Percentiles rank a stretch among this genome's conserved stretches.
phyloP scores from a whole-genome alignment of 139 green algal genomes.

The Chloropicon primus region DNA sequence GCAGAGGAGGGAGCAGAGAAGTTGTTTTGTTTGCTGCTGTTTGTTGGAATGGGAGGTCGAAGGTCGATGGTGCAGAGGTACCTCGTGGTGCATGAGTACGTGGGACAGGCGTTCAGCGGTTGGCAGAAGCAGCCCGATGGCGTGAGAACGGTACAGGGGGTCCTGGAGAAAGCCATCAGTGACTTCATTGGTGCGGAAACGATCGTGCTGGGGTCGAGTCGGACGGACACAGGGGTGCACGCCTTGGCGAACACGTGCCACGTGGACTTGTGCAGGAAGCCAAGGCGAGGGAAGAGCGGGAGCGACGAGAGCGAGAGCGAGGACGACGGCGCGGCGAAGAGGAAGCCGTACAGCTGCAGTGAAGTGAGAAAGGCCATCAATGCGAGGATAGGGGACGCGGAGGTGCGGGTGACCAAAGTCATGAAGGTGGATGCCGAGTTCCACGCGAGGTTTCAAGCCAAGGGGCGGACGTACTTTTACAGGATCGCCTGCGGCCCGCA shows the following conservation, averaged over 20 bases:
- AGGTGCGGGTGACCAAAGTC: background rate
- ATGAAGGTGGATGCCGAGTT: background rate
- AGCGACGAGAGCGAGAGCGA: background rate
- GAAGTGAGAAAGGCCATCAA: background rate
- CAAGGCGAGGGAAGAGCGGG: background rate
- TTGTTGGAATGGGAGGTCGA: background rate
- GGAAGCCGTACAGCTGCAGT: background rate
- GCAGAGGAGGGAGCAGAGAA: too few relatives aligned
- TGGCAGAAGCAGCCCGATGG: constrained; percentile 10
- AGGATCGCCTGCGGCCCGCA: background rate
- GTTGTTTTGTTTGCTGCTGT: too few relatives aligned
- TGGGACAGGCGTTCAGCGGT: background rate
- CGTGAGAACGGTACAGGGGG: constrained; percentile 7
- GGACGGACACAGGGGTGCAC: constrained; percentile 13
- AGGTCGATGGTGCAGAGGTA: background rate
- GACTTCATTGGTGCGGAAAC: background rate
- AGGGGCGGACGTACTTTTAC: constrained; percentile 4
- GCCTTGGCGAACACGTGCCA: constrained; percentile 2
- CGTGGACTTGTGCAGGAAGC: background rate
- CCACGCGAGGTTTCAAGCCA: constrained; percentile 8
- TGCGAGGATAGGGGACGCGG: background rate
- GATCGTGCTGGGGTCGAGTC: background rate
- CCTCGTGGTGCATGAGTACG: constrained; percentile 6
- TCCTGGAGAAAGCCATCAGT: constrained; percentile 1
- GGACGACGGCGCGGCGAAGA: background rate